Base-by-base conservation (phyloP, 2,329 filamentous ascomycete species). In the Xylaria sp. region DNA sequence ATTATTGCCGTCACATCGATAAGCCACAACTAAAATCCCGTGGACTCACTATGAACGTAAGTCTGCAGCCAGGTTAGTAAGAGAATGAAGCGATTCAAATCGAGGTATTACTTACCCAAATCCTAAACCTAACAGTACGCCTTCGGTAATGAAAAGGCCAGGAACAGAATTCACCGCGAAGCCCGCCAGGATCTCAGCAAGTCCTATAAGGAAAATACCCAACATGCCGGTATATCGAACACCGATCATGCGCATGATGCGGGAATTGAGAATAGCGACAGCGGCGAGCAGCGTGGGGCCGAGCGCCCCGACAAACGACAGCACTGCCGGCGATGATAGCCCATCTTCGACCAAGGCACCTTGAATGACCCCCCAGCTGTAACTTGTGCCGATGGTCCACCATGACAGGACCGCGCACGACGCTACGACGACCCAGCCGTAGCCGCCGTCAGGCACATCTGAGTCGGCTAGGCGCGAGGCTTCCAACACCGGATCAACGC, bases 101-200 rank as follows among this genome's bases (percentile, higher is more conserved):
- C 7, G 43, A 39, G 56, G 13, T 28, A 25, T 18, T 23, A 25
- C 72, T 65, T 70, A 73, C 68, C 70, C 66, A 52, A 71, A 72
- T 31, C 72, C 72, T 0, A 73, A 54, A 18, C 72, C 72, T 1
- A 69, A 49, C 46, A 73, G 51, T 7, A 68, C 68, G 52, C 70
- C 70, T 15, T 72, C 49, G 1, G 78, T 79, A 10, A 79, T 72
- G 67, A 82, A 82, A 31, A 83, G 64, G 1, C 76, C 80, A 0
- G 75, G 78, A 9, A 81, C 66, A 55, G 76, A 81, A 33, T 75
- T 71, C n/a, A 78, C 75, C 0, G 80, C 73, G 46, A 82, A 82
- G 49, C 78, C 75, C n/a, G 80, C 68, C 6, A 71, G 39, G 9
- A 73, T 71, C 31, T 72, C 56, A 25, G 67, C 69, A 15, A 68